Base-by-base conservation (phyloP, 768 basidiomycete species). In the Flagelloscypha sp. region DNA sequence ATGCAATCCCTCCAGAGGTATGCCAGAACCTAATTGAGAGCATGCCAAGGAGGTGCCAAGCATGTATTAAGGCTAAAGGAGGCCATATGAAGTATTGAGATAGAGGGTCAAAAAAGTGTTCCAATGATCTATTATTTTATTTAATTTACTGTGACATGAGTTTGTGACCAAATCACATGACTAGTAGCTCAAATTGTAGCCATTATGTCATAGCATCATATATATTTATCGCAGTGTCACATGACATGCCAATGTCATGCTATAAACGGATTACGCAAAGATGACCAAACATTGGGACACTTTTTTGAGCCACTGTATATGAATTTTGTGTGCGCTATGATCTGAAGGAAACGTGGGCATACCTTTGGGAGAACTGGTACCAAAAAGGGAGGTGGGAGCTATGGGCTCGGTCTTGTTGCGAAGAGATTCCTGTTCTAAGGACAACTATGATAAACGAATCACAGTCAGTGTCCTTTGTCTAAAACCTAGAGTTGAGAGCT, bases 401-500 rank as follows among this genome's bases (percentile, higher is more conserved):
- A 2, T 57, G 51, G 54, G 50, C 51, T 2, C 39, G 48, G 10
- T 46, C 43, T 1, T 29, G 44, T 33, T 13, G 19, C 1, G 29
- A 25, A 18, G 36, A 39, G 17, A 55, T 57, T n/a, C 48, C 54
- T 2, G 19, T 41, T 5, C 27, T 57, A 23, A 55, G 50, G 36
- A 55, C 51, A 6, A 54, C 53, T 6, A 57, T 57, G 54, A 48
- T 49, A 23, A 29, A 52, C 27, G 50, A 59, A 45, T 48, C 42
- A 48, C 50, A 55, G 55, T 54, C 22, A 48, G 52, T 44, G 18
- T 24, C 11, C 30, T 17, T 6, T 7, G 13, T 13, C 11, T 12
- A 27, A 17, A 30, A 37, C 28, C 27, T 13, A 35, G 28, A 11
- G 10, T 11, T 27, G 16, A 45, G 9, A 13, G 45, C 46, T 39